Conservation (phyloP, 192 early-diverging fungal species). For the Coemansia sp. region DNA sequence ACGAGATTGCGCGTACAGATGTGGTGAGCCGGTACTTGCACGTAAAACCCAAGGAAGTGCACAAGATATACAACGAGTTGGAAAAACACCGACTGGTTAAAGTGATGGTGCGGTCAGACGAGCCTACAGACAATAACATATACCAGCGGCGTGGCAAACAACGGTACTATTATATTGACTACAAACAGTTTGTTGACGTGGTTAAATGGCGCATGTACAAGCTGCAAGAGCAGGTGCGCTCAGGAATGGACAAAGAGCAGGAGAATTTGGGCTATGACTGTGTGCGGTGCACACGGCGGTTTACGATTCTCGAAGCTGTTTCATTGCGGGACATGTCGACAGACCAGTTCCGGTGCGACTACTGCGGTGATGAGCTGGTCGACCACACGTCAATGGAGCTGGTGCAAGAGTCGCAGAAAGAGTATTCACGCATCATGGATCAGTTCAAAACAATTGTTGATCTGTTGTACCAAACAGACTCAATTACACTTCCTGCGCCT, state of each 20-base stretch:
- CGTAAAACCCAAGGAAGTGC: slow-evolving; percentile 66
- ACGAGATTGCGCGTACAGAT: slow-evolving; percentile 71
- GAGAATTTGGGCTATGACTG: slow-evolving; percentile 71
- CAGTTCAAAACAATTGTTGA: slow-evolving; percentile 70
- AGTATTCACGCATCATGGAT: slow-evolving; percentile 62
- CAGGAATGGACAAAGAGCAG: slow-evolving; percentile 63
- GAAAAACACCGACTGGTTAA: slow-evolving; percentile 70
- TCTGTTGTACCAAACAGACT: slow-evolving; percentile 69
- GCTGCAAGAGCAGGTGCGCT: slow-evolving; percentile 63
- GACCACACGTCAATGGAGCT: slow-evolving; percentile 66
- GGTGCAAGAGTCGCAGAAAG: slow-evolving; percentile 55
- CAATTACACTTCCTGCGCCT: slow-evolving; percentile 61
- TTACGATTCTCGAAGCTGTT: slow-evolving; percentile 61
- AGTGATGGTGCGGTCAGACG: slow-evolving; percentile 22
- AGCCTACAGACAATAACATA: slow-evolving; percentile 28
- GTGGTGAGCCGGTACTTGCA: slow-evolving; percentile 67
- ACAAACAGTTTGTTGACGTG: slow-evolving; percentile 89
- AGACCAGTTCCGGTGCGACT: slow-evolving; percentile 60
- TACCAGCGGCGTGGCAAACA: slow-evolving; percentile 54
- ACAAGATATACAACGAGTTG: slow-evolving; percentile 76
- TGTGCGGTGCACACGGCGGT: slow-evolving; percentile 58
- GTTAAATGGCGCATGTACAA: slow-evolving; percentile 89
- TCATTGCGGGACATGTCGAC: slow-evolving; percentile 47
- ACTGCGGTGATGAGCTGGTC: slow-evolving; percentile 55
- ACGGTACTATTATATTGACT: slow-evolving; percentile 86